These are phyloP conservation scores for Raphanus sativus DNA, from an alignment of 345 rosid genomes.

Conservation along the genomic window DNA sequence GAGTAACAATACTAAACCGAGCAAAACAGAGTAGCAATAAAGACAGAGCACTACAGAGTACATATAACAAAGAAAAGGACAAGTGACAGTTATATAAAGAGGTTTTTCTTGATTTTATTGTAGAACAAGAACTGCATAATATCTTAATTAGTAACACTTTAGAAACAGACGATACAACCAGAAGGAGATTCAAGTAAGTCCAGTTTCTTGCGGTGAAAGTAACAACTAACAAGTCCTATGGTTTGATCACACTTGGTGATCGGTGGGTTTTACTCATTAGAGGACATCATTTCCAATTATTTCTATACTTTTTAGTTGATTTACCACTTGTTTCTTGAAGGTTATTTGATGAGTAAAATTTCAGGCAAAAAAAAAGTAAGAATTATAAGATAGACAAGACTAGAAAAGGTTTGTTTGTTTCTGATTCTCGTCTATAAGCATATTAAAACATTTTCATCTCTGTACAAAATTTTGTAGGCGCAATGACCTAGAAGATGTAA, in stretches of 20 bases:
- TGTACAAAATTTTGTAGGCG: constrained; percentile 19
- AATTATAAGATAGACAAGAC: not conserved
- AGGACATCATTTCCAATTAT: not conserved
- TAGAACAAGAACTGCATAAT: not conserved
- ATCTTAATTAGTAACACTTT: not conserved
- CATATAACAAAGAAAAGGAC: not conserved
- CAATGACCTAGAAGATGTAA: constrained; percentile 37
- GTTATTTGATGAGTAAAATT: not conserved
- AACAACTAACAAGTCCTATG: not conserved
- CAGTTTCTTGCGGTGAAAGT: not conserved
- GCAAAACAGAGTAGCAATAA: not conserved
- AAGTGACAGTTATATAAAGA: not conserved
- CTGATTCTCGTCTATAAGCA: not conserved
- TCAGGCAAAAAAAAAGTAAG: not conserved
- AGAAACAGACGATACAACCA: not conserved
- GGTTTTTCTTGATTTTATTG: not conserved
- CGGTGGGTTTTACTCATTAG: not conserved
- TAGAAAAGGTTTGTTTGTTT: not conserved
- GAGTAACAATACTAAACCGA: no score
- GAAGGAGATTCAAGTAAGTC: no score
- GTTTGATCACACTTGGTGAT: not conserved
- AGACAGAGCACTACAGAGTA: not conserved
- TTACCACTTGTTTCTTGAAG: not conserved
- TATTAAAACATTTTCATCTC: not conserved
- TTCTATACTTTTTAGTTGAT: not conserved